Evolutionary conservation across 805 yeast genomes (phyloP), one percentile per base, ranked within the genome.

Genomic region (Wickerhamiella kazuoi): DNA sequence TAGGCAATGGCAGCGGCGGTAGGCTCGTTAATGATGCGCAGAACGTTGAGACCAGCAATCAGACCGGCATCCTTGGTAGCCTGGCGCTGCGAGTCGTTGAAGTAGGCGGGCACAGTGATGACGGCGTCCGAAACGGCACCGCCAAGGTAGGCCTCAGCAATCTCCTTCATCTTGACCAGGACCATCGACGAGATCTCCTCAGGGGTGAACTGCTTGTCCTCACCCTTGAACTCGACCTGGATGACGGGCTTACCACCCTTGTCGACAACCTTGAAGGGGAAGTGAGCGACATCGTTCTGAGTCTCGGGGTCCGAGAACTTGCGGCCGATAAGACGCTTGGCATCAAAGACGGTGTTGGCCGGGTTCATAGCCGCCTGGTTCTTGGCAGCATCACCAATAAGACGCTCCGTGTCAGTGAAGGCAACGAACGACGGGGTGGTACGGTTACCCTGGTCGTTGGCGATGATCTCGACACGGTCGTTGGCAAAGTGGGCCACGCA

Each of bases 1-100:
- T 86, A 86, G 62, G 97, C 96, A 69, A 86, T 83, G 54, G 96
- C 96, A 58, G 96, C 96, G 49, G 96, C 96, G 52, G 96, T 83
- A 54, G 96, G 95, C 70, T 84, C 96, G 67, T 84, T 84, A 56
- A 86, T 84, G 62, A 84, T 84, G 69, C 96, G 77, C 63, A 81
- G 71, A 46, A 84, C 95, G 64, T 84, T 84, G 61, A 84, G 71
- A 57, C 96, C 96, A 43, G 95, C 93, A 72, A 84, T 86, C 51
- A 79, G 68, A 71, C 95, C 96, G 44, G 96, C 94, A 63, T 84
- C 95, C 71, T 84, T 86, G 56, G 96, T 84, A 45, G 95, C 96
- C 68, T 86, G 95, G 71, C 95, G 81, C 68, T 86, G 96, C 41
- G 96, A 83, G 64, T 84, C 95, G 66, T 86, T 86, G 72, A 84